phyloP scores from a whole-genome alignment of 2,329 filamentous ascomycete species.

The Verticillium tricorpus region DNA sequence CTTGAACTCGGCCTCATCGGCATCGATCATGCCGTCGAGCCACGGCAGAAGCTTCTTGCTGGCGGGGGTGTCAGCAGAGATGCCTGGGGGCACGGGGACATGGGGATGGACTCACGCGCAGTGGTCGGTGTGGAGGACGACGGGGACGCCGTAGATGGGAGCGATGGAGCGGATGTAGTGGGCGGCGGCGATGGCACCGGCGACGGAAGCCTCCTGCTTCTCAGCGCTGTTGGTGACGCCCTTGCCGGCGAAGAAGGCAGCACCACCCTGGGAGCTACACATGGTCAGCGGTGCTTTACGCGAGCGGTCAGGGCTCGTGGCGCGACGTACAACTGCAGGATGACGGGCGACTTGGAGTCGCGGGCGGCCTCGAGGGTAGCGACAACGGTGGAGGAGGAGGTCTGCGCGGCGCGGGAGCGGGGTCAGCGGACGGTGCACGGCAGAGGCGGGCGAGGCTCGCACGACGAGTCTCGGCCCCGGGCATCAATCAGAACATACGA shows the following conservation, averaged over 20 bases:
- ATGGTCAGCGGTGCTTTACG: background rate
- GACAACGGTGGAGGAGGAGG: slow-evolving; percentile 78
- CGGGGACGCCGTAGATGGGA: slow-evolving; percentile 81
- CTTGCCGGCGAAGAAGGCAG: slow-evolving; percentile 90
- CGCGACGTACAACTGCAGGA: slow-evolving; percentile 66
- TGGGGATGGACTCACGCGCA: slow-evolving; percentile 52
- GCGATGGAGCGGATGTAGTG: slow-evolving; percentile 91
- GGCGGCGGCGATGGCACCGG: slow-evolving; percentile 81
- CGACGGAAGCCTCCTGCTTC: slow-evolving; percentile 83
- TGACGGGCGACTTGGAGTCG: slow-evolving; percentile 85
- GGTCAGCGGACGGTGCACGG: background rate
- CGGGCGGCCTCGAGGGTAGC: slow-evolving; percentile 90
- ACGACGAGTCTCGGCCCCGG: background rate
- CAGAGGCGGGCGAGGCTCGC: background rate
- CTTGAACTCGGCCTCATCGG: slow-evolving; percentile 95
- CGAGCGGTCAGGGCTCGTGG: background rate
- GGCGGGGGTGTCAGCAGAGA: background rate
- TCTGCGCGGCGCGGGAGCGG: slow-evolving; percentile 26
- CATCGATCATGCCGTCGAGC: slow-evolving; percentile 93
- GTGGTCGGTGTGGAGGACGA: slow-evolving; percentile 95
- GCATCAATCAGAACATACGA: slow-evolving; percentile 31
- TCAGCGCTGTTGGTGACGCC: slow-evolving; percentile 67
- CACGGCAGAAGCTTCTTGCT: slow-evolving; percentile 95
- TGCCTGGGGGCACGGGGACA: background rate
- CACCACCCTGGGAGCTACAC: slow-evolving; percentile 72